These are phyloP conservation scores for Rachicladosporium sp. DNA, from an alignment of 2,329 filamentous ascomycete species.

Conservation along the genomic window DNA sequence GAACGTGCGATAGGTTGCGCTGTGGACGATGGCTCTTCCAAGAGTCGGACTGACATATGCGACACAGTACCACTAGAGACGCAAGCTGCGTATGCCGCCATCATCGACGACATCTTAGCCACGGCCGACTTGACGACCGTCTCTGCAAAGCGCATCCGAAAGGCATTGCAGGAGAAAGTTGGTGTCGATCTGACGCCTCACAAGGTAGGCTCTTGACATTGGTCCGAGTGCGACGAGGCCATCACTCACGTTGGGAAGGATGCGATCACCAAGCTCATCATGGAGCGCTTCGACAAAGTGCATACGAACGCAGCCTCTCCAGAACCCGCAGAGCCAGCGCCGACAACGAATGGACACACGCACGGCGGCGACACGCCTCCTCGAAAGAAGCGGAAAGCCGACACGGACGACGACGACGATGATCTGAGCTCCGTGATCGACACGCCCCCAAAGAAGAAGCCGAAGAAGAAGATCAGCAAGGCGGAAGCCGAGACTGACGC, in stretches of 20 bases:
- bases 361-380: slow-evolving; percentile 19
- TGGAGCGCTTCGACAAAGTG: slow-evolving; percentile 38
- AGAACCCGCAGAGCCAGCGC: slow-evolving; percentile 21
- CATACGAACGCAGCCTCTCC: slow-evolving; percentile 18
- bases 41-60: not conserved
- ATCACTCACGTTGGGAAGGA: slow-evolving; percentile 25
- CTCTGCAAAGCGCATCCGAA: slow-evolving; percentile 53
- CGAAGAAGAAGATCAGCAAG: slow-evolving; percentile 47
- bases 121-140: slow-evolving; percentile 51
- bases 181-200: slow-evolving; percentile 49
- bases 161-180: slow-evolving; percentile 47
- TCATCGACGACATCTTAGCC: slow-evolving; percentile 52
- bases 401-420: slow-evolving; percentile 17
- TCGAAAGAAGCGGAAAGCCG: slow-evolving; percentile 30
- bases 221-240: no score
- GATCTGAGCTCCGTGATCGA: slow-evolving; percentile 30
- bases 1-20: no score
- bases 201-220: slow-evolving; percentile 36
- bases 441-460: slow-evolving; percentile 34
- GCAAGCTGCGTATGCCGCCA: slow-evolving; percentile 33
- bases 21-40: no score
- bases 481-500: slow-evolving; percentile 68
- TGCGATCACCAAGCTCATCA: slow-evolving; percentile 35
- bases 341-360: slow-evolving; percentile 22
- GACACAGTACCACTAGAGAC: slow-evolving; percentile 19